phyloP scores from a whole-genome alignment of 2,329 filamentous ascomycete genomes.

The Sporothrix phasma region DNA sequence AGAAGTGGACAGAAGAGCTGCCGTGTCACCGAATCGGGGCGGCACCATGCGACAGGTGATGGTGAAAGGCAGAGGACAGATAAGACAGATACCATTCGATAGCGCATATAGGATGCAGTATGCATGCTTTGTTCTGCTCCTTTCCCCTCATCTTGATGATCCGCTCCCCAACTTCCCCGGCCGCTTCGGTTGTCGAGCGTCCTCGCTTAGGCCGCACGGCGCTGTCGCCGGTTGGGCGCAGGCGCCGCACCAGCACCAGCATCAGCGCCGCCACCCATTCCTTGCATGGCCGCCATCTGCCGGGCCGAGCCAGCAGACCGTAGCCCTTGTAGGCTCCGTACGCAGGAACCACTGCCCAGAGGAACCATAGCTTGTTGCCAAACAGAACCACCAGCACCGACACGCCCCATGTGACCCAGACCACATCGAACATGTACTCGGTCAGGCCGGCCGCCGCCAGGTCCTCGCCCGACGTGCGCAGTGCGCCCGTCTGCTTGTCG shows the following conservation, averaged over 20 bases:
- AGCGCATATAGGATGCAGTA: background rate
- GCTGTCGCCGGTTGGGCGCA: slow-evolving; percentile 43
- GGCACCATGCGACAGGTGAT: background rate
- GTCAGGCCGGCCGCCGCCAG: slow-evolving; percentile 79
- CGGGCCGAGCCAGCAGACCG: slow-evolving; percentile 43
- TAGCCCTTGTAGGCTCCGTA: slow-evolving; percentile 46
- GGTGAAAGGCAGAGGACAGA: background rate
- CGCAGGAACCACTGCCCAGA: slow-evolving; percentile 46
- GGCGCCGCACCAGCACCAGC: slow-evolving; percentile 23
- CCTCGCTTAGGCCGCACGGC: slow-evolving; percentile 38
- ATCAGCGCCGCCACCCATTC: slow-evolving; percentile 31
- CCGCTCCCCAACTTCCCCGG: background rate
- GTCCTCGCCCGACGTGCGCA: slow-evolving; percentile 76
- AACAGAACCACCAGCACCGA: slow-evolving; percentile 62
- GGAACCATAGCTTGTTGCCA: slow-evolving; percentile 63
- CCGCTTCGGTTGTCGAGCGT: background rate
- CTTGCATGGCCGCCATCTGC: slow-evolving; percentile 41
- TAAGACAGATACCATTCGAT: background rate
- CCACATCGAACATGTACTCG: slow-evolving; percentile 95
- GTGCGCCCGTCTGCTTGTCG: slow-evolving; percentile 50
- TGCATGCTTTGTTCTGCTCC: background rate
- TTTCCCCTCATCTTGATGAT: background rate
- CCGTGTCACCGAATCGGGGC: slow-evolving; percentile 24
- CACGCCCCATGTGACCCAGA: slow-evolving; percentile 88
- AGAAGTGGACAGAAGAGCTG: slow-evolving; percentile 43